A percentile compares a stretch with the other conserved stretches of the same genome.
These are phyloP conservation scores for Fusarium tuaranense DNA, from an alignment of 2,329 filamentous ascomycete species.

Conservation along the genomic window DNA sequence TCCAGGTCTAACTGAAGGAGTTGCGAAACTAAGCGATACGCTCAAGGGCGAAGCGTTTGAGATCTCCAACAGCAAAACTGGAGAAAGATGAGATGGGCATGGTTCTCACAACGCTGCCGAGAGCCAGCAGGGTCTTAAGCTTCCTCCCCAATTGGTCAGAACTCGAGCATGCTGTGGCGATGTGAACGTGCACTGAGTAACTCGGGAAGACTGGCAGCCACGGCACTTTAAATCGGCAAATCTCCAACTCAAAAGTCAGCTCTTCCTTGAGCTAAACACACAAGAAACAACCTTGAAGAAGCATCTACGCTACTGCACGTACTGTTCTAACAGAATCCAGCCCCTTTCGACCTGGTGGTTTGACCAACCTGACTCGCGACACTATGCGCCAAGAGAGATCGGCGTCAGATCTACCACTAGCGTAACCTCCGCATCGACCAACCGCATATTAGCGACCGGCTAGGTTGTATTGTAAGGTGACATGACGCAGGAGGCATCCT, in stretches of 20 bases:
- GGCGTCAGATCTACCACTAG: not conserved
- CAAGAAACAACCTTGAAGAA: not conserved
- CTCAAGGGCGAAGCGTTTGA: not conserved
- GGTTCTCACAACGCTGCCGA: not conserved
- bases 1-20: not conserved
- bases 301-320: not conserved
- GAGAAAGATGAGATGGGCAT: not conserved
- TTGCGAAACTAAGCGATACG: not conserved
- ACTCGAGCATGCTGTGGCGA: not conserved
- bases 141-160: not conserved
- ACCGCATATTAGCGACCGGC: constrained; percentile 7
- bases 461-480: not conserved
- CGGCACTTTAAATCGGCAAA: not conserved
- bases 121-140: not conserved
- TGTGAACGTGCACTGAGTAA: not conserved
- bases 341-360: constrained; percentile 2
- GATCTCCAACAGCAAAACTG: not conserved
- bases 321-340: not conserved
- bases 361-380: not conserved
- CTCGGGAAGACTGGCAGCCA: not conserved
- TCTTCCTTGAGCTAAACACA: not conserved
- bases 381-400: constrained; percentile 2
- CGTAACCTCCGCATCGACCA: constrained; percentile 2
- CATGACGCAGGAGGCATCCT: not conserved
- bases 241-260: not conserved